Evolutionary conservation across 441 rosid species (phyloP).

Genomic region (Sinapis alba): DNA sequence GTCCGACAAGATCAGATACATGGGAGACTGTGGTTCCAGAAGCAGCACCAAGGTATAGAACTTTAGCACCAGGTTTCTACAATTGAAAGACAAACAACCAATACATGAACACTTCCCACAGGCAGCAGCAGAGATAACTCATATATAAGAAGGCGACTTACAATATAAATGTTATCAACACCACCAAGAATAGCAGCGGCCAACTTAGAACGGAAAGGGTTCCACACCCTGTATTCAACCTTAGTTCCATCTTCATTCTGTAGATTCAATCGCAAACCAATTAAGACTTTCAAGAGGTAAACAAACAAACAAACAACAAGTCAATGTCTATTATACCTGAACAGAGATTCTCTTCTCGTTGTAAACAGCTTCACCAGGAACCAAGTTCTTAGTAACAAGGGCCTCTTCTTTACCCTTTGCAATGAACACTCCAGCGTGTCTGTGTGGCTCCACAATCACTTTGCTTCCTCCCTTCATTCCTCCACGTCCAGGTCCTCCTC

Average conservation of each 20-base stretch:
- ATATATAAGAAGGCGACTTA: not conserved
- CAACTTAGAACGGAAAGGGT: not conserved
- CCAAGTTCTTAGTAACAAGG: constrained; percentile 87
- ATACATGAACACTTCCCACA: not conserved
- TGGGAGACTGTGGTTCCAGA: constrained; percentile 97
- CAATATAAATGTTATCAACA: not conserved
- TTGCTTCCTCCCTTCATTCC: constrained; percentile 96
- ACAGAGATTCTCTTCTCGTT: constrained; percentile 88
- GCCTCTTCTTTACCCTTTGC: constrained; percentile 98
- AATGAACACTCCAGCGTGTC: constrained; percentile 88
- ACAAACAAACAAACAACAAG: not conserved
- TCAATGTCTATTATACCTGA: constrained; percentile 49
- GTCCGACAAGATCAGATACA: constrained; percentile 92
- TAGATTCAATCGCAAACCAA: constrained; percentile 10
- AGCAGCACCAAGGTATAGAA: constrained; percentile 95
- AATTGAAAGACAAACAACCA: not conserved
- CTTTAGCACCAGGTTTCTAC: constrained; percentile 90
- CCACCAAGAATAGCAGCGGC: not conserved
- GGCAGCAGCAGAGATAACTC: not conserved
- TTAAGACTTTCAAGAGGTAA: not conserved
- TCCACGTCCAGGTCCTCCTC: constrained; percentile 53
- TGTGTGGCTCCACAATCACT: constrained; percentile 92
- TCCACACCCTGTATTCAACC: not conserved
- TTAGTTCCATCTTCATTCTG: constrained; percentile 68
- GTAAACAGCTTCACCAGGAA: constrained; percentile 94